phyloP scores from a whole-genome alignment of 495 filamentous ascomycete genomes.

The Alectoria sarmentosa region DNA sequence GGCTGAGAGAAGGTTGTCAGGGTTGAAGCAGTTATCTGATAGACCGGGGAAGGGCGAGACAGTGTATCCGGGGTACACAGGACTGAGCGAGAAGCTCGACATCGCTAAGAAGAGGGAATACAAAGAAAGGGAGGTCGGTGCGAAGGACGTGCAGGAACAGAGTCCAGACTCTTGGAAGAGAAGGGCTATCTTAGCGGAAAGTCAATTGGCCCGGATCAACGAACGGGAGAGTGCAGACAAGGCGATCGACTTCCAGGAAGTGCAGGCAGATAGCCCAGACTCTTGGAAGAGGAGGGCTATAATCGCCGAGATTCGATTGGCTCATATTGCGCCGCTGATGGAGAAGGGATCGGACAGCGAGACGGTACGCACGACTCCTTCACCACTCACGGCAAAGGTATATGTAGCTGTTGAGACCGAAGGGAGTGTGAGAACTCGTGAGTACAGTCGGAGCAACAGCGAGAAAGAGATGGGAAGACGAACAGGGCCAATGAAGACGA shows the following conservation, averaged over 20 bases:
- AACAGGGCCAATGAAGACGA: neutral
- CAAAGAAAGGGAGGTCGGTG: neutral
- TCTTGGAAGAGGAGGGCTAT: neutral
- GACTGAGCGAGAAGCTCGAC: neutral
- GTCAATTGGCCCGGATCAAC: neutral
- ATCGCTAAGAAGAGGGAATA: neutral
- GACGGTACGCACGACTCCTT: neutral
- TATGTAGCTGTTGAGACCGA: neutral
- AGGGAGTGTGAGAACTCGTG: neutral
- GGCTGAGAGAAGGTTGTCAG: slow-evolving; percentile 41
- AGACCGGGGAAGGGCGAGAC: neutral
- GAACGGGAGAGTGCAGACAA: neutral
- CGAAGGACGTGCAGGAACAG: neutral
- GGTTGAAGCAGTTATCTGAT: slow-evolving; percentile 2
- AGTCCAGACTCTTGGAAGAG: neutral
- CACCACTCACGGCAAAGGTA: neutral
- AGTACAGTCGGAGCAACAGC: neutral
- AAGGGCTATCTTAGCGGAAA: neutral
- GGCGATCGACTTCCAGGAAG: neutral
- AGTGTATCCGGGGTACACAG: neutral
- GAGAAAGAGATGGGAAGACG: neutral
- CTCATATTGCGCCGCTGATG: neutral
- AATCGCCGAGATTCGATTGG: neutral
- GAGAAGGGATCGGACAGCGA: neutral
- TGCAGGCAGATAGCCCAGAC: neutral